Conservation (phyloP, 2,329 filamentous ascomycete species). For the Colletotrichum sp. region DNA sequence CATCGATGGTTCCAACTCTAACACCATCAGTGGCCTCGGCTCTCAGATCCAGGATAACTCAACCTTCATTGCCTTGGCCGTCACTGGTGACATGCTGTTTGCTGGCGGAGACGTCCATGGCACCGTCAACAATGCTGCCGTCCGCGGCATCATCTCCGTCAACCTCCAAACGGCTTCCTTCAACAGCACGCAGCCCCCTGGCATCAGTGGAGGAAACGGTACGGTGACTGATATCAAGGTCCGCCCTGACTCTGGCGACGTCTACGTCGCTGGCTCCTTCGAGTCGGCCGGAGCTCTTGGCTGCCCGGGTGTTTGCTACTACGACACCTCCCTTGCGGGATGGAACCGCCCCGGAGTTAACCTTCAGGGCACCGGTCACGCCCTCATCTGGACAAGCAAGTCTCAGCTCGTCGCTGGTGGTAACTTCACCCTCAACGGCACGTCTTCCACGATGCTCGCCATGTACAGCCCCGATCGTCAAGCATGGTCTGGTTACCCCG, state of each 20-base stretch:
- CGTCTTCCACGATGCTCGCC: conserved; percentile 67
- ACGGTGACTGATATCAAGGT: conserved; percentile 79
- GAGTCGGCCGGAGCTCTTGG: conserved; percentile 80
- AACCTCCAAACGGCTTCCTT: conserved; percentile 72
- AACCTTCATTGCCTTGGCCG: conserved; percentile 74
- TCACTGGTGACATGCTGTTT: conserved; percentile 73
- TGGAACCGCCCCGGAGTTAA: conserved; percentile 83
- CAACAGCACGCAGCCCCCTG: conserved; percentile 71
- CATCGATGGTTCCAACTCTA: conserved; percentile 75
- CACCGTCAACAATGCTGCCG: conserved; percentile 61
- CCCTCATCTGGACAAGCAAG: conserved; percentile 78
- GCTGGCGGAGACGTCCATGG: conserved; percentile 84
- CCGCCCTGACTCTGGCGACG: conserved; percentile 71
- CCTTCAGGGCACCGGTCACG: conserved; percentile 72
- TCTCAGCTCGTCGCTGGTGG: conserved; percentile 79
- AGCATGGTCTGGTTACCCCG: conserved; percentile 69
- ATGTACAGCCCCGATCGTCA: conserved; percentile 73
- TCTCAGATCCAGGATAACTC: conserved; percentile 73
- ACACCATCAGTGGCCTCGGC: conserved; percentile 72
- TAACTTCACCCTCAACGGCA: conserved; percentile 72
- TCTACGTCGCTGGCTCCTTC: conserved; percentile 90
- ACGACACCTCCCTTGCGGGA: conserved; percentile 70
- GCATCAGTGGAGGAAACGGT: conserved; percentile 71
- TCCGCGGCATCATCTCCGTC: conserved; percentile 82
- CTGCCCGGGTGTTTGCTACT: conserved; percentile 84